These are phyloP conservation scores for Melampsora larici-populina DNA, from an alignment of 1,284 basidiomycete genomes.

Conservation along the genomic window DNA sequence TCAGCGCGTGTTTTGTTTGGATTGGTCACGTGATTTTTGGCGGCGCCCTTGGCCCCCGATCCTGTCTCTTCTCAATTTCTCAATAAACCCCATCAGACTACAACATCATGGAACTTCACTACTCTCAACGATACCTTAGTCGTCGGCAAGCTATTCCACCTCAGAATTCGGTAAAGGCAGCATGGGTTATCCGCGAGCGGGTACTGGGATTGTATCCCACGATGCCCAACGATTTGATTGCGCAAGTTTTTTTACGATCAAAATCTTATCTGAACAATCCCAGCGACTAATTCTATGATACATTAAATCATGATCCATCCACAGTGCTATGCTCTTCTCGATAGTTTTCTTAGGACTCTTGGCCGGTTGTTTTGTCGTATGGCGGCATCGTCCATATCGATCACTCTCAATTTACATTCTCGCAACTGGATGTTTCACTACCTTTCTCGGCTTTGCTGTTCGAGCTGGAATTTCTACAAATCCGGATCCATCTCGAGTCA, in stretches of 20 bases:
- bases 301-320: not conserved
- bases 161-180: not conserved
- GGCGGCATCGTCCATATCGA: conserved; percentile 8
- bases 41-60: no score
- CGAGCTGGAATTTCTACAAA: conserved; percentile 31
- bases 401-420: conserved; percentile 20
- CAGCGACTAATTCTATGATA: not conserved
- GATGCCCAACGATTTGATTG: conserved; percentile 36
- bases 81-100: no score
- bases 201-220: conserved; percentile 35
- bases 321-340: conserved; percentile 37
- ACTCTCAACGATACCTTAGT: no score
- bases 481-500: not conserved
- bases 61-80: no score
- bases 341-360: conserved; percentile 16
- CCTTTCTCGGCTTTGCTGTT: conserved; percentile 37
- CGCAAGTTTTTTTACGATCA: conserved; percentile 3
- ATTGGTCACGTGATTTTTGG: no score
- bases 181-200: conserved; percentile 10
- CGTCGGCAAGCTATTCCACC: not conserved
- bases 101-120: no score
- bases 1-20: no score
- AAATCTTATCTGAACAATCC: not conserved
- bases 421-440: not conserved
- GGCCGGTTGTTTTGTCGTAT: conserved; percentile 8